Base-by-base conservation (phyloP, 2,329 filamentous ascomycete species). In the Paraphoma sp. region DNA sequence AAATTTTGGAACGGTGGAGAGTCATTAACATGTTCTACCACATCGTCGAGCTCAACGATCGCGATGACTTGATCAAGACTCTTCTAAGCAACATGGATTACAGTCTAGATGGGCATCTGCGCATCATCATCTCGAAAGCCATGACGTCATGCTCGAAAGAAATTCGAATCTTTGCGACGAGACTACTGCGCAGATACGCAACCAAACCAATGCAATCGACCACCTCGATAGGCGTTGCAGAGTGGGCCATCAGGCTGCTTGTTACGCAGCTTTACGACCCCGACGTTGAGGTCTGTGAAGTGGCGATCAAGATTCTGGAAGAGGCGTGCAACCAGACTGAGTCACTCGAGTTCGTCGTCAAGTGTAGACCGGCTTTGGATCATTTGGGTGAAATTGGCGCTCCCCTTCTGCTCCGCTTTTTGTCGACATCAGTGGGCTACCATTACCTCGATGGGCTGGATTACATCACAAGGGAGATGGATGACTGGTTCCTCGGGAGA, bases 1-100 rank as follows among this genome's bases (percentile, higher is more conserved):
- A 90, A 59, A 94, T 99, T 79, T 86, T 99, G 71, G 94, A 98
- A 74, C 84, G 92, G 67, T 98, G 95, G 94, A 92, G 93, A 67
- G 96, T 99, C 84, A 93, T 97, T 79, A 98, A 98, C 77, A 99
- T 99, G 92, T 96, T 98, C 83, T 99, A 99, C 74, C 95, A 98
- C 76, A 97, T 99, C 59, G 86, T 97, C 55, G 94, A 98, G 71
- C 83, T 97, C 44, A 92, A 91, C 67, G 90, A 95, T 75, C 89
- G 95, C 2, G 92, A 94, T 45, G 95, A 99, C 74, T 82, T 99
- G 56, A 92, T 98, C 73, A 92, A 93, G 72, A 84, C 94, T 9
- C 84, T 99, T 31, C 83, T 99, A 8, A 89, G 90, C 47, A 95
- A 93, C 69, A 93, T 99, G 77, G 94, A 99, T 77, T 99, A 97